Base-by-base conservation (phyloP, 2,329 filamentous ascomycete genomes). In the Trichophyton equinum region DNA sequence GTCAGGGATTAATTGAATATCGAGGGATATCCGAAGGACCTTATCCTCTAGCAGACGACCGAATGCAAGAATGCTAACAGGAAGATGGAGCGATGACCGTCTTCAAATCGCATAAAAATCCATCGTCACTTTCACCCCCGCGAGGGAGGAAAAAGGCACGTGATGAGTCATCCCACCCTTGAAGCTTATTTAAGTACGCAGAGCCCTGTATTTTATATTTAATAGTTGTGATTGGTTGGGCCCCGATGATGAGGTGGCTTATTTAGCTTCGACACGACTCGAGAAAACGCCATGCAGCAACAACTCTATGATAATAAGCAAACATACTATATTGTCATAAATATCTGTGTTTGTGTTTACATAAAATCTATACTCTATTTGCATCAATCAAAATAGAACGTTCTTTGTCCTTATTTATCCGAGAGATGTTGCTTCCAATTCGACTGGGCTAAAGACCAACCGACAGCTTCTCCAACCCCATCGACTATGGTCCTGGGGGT, bases 381-480 rank as follows among this genome's bases (percentile, higher is more conserved):
- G 27, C 8, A 30, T 25, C 1, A 25, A 22, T 22, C 6, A 22
- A 47, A 47, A 47, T 9, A 22, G 20, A 47, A 9, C 9, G 3
- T 13, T 13, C 42, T 13, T 20, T 22, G 18, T 15, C 4, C 18
- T 9, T 58, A 44, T 20, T 15, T 58, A 27, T 33, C 27, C 18
- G 56, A 18, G 7, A 42, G 22, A n/a, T 18, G n/a, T 8, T 20
- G 3, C 5, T 58, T 42, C 73, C 76, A 77, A 62, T 73, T 72
- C 59, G 80, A 75, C 66, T 77, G 77, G 72, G 82, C 77, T 68
- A 94, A 73, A 3, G 86, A 89, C 86, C 87, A 95, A 63, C 83
- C 77, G 3, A 95, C 88, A 9, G 88, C 91, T 65, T 85, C 84
- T 67, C 82, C 80, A 2, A 95, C 91, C 74, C 92, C 85, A 42